Conservation (phyloP, 192 early-diverging fungal species). For the Entomortierella lignicola region DNA sequence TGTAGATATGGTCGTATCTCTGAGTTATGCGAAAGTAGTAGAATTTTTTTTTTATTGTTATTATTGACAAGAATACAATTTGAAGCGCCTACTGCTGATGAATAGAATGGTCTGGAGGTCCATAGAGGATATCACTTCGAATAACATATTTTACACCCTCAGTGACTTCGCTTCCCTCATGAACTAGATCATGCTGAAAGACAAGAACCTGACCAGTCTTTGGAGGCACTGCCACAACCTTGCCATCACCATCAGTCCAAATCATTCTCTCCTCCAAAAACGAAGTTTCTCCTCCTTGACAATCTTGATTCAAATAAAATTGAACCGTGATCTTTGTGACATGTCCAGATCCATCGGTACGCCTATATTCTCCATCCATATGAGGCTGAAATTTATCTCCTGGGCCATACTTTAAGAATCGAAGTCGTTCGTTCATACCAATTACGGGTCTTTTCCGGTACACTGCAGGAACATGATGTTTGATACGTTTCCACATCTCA, state of each 20-base stretch:
- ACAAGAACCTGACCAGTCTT: conserved; percentile 45
- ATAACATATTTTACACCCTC: conserved; percentile 60
- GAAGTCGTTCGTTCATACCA: conserved; percentile 57
- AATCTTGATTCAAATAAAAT: conserved; percentile 60
- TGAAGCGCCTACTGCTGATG: too few relatives aligned
- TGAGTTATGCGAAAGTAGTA: too few relatives aligned
- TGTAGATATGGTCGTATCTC: too few relatives aligned
- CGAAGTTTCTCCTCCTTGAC: conserved; percentile 57
- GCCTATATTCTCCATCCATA: conserved; percentile 52
- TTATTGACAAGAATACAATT: too few relatives aligned
- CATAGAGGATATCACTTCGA: conserved; percentile 59
- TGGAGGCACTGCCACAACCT: conserved; percentile 24
- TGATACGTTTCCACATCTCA: conserved; percentile 36
- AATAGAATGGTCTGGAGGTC: conserved; percentile 1
- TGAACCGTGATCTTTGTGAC: conserved; percentile 56
- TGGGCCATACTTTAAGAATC: conserved; percentile 54
- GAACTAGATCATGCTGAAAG: conserved; percentile 56
- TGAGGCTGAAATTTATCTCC: conserved; percentile 48
- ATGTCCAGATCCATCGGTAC: conserved; percentile 47
- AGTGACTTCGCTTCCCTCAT: conserved; percentile 58
- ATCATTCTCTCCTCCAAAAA: conserved; percentile 40
- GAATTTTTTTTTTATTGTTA: too few relatives aligned
- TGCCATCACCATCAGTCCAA: conserved; percentile 8
- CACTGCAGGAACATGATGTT: conserved; percentile 22
- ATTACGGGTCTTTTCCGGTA: conserved; percentile 25